Base-by-base conservation (phyloP, 1,284 basidiomycete species). In the Leccinum subfulvum region DNA sequence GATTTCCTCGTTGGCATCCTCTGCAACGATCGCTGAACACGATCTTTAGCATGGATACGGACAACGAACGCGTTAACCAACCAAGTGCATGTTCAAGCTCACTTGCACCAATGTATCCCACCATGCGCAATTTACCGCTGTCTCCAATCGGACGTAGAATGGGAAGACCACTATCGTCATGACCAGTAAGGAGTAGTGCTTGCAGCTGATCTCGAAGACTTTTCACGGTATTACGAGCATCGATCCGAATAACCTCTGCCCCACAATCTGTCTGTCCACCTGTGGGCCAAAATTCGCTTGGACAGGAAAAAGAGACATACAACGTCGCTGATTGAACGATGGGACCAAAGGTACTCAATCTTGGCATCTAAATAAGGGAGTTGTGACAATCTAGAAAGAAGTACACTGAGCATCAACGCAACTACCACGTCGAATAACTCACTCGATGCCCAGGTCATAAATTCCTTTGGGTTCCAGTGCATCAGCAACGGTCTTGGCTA, bases 1-100 rank as follows among this genome's bases (percentile, higher is more conserved):
- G 61, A 94, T 80, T 39, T 79, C 76, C 53, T 84, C 83, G 54
- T 91, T 84, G 2, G 87, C 85, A 55, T 90, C 84, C 68, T 93
- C 91, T 6, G 90, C 87, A 10, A 94, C 86, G 58, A 91, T 84
- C 61, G 85, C 93, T 93, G 69, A 33, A 56, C 37, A 63, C 7
- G 3, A 10, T 51, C 60, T 61, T 54, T 55, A 64, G 26, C 37
- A 56, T 54, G 7, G 8, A 10, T 4, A 60, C 6, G 47, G 16
- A 51, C 10, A 26, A 63, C 51, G 56, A 62, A 47, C 2, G 5
- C 41, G 57, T 61, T 53, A 18, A 79, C 88, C 67, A 72, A 95
- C 94, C 85, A n/a, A 97, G 78, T 3, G 94, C 95, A 75, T 98
- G 94, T 71, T 97, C 95, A 30, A 99, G 83, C 76, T 98, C 97